Evolutionary conservation across 352 stramenopile species (phyloP).

Genomic region (Salisapilia sapeloensis): DNA sequence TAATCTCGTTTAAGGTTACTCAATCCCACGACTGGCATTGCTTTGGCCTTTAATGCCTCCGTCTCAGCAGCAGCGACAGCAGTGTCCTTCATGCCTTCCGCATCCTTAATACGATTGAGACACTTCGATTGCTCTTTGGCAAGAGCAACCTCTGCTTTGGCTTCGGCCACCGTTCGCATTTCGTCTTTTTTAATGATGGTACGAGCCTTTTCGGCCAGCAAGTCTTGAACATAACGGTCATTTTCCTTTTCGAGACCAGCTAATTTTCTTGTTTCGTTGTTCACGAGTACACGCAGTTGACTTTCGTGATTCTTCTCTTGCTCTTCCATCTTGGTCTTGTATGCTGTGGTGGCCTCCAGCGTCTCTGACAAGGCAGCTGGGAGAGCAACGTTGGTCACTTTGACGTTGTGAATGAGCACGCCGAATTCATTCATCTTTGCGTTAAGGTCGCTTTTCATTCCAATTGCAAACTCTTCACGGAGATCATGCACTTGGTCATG

Average conservation of each 20-base stretch:
- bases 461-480: slow-evolving; percentile 59
- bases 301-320: slow-evolving; percentile 84
- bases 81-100: slow-evolving; percentile 47
- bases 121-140: slow-evolving; percentile 31
- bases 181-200: slow-evolving; percentile 62
- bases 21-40: slow-evolving; percentile 33
- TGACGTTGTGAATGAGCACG: slow-evolving; percentile 79
- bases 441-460: slow-evolving; percentile 76
- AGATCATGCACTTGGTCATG: slow-evolving; percentile 75
- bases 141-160: slow-evolving; percentile 56
- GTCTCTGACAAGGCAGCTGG: slow-evolving; percentile 35
- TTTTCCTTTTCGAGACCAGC: slow-evolving; percentile 70
- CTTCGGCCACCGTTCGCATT: slow-evolving; percentile 50
- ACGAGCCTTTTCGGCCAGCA: slow-evolving; percentile 43
- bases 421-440: slow-evolving; percentile 45
- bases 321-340: slow-evolving; percentile 80
- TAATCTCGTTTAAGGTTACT: slow-evolving; percentile 33
- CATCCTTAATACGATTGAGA: slow-evolving; percentile 55
- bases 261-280: slow-evolving; percentile 72
- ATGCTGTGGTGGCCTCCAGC: slow-evolving; percentile 66
- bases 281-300: slow-evolving; percentile 60
- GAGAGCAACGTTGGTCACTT: slow-evolving; percentile 73
- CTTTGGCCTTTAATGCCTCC: slow-evolving; percentile 38
- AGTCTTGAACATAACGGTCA: slow-evolving; percentile 54
- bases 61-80: slow-evolving; percentile 32